These are phyloP conservation scores for Hygrocybe coccinea DNA, from an alignment of 768 basidiomycete genomes.

Conservation along the genomic window DNA sequence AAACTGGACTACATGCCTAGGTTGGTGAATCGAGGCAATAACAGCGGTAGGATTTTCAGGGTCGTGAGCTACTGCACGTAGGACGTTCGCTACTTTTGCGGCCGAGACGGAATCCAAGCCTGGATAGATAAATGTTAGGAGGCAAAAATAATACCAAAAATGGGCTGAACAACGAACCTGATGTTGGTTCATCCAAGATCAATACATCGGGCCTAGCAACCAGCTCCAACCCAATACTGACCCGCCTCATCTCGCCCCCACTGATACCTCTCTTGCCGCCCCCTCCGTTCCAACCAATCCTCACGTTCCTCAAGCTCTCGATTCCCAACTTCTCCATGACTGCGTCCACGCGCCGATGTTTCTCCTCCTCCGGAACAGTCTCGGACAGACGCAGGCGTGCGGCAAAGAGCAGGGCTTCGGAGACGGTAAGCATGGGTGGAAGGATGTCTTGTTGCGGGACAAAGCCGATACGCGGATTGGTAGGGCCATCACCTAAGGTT, in stretches of 20 bases:
- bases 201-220: conserved; percentile 81
- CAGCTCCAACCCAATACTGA: conserved; percentile 86
- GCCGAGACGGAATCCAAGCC: conserved; percentile 89
- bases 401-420: conserved; percentile 79
- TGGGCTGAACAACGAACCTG: conserved; percentile 31
- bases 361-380: conserved; percentile 54
- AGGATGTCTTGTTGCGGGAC: conserved; percentile 86
- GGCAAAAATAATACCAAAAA: conserved; percentile 1
- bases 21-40: conserved; percentile 85
- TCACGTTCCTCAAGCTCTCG: conserved; percentile 56
- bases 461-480: conserved; percentile 64
- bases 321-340: conserved; percentile 80
- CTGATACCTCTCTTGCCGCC: conserved; percentile 77
- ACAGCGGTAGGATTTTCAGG: conserved; percentile 67
- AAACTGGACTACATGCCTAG: conserved; percentile 44
- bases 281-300: conserved; percentile 63
- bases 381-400: conserved; percentile 82
- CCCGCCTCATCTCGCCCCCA: conserved; percentile 86
- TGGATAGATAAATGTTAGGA: conserved; percentile 12
- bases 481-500: conserved; percentile 18
- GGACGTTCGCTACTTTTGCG: conserved; percentile 67
- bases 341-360: conserved; percentile 58
- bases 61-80: conserved; percentile 71
- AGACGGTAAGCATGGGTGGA: conserved; percentile 72
- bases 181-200: conserved; percentile 84